Conservation (phyloP, 805 yeast genomes). For the Tetrapisispora iriomotensis region DNA sequence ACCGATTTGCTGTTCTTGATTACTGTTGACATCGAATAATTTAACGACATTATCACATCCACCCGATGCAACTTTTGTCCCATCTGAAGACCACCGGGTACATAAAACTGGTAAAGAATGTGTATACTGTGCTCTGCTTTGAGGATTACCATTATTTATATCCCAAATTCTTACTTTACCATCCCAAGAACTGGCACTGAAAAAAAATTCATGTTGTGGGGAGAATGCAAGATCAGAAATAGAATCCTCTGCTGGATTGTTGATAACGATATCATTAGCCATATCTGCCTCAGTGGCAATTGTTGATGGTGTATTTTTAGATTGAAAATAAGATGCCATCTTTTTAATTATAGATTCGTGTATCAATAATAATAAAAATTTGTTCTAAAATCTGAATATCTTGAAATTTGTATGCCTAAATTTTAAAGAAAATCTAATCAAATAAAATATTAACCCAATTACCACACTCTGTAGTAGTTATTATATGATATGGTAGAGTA, state of each 20-base stretch:
- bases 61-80: slow-evolving; percentile 77
- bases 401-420: too few species aligned
- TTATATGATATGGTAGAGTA: too few species aligned
- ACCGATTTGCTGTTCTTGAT: slow-evolving; percentile 79
- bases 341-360: too few species aligned
- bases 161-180: slow-evolving; percentile 89
- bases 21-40: slow-evolving; percentile 72
- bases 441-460: too few species aligned
- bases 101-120: slow-evolving; percentile 82
- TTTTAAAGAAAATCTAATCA: too few species aligned
- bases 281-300: slow-evolving; percentile 31
- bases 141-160: slow-evolving; percentile 66
- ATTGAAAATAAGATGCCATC: slow-evolving; percentile 11
- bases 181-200: slow-evolving; percentile 92
- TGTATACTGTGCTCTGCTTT: slow-evolving; percentile 80
- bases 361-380: too few species aligned
- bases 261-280: slow-evolving; percentile 58
- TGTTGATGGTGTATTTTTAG: slow-evolving; percentile 10
- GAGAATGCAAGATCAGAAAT: slow-evolving; percentile 77
- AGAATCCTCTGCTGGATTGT: slow-evolving; percentile 84
- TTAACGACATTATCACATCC: slow-evolving; percentile 87
- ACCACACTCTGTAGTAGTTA: too few species aligned
- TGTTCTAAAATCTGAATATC: too few species aligned
- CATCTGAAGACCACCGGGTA: slow-evolving; percentile 81
- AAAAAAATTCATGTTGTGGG: slow-evolving; percentile 68